Base-by-base conservation (phyloP, 2,329 filamentous ascomycete species). In the Bipolaris bicolor region DNA sequence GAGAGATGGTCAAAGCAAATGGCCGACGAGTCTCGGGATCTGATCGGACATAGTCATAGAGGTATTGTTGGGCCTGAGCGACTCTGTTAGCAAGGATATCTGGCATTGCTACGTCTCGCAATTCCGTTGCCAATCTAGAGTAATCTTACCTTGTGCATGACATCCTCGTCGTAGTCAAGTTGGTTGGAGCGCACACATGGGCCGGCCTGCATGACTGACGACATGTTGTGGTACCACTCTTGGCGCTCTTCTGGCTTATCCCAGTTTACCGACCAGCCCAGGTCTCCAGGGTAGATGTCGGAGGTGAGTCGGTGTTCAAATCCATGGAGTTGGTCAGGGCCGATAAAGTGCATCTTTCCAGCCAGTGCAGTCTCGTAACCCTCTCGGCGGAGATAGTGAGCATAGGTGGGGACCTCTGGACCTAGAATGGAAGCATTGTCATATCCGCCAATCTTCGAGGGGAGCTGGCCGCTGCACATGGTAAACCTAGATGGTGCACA, bases 341-440 rank as follows among this genome's bases (percentile, higher is more conserved):
- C 93, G 52, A 96, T 90, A 75, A 97, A 97, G 79, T 97, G 93
- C 93, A 97, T 97, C 84, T 97, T 97, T 61, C 93, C 93, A 5
- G 93, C 92, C 66, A 97, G 82, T 5, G 90, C 90, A 11, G 93
- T 97, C 78, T 97, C 91, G 72, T 97, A 97, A 51, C 91, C 92
- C 69, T 89, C 87, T 40, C 86, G 83, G 48, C 93, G 90, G 52
- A 97, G 82, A 78, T 97, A 97, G 77, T 97, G 93, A 7, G 93
- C 92, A 73, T 96, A 97, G 1, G 93, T 97, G 13, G 92, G 93
- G 29, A 91, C 86, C 67, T 96, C 92, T 54, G 91, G 91, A 54
- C 86, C 84, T 68, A 97, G 88, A 65, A 92, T 90, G 33, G 90
- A 88, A 43, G 92, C 93, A 73, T 97, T 97, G 80, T 97, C 93